These are phyloP conservation scores for Chlorella sp. DNA, from an alignment of 139 green algal genomes.

Conservation along the genomic window DNA sequence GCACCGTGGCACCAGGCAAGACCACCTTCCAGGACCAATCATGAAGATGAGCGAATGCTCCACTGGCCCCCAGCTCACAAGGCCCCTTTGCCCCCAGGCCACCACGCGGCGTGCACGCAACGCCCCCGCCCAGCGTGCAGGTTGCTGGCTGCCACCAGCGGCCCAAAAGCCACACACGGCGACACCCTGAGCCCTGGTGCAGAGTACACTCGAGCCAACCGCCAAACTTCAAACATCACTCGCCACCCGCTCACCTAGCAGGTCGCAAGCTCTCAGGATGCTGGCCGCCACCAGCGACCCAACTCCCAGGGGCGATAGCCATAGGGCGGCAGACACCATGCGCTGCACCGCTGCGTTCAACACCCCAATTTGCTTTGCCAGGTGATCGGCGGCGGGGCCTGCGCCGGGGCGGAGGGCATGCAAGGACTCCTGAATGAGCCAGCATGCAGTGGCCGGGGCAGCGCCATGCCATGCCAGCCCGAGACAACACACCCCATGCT, in stretches of 20 bases:
- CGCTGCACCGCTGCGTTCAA: constrained; percentile 55
- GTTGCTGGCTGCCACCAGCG: no score
- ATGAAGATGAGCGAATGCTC: no score
- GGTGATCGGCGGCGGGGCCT: constrained; percentile 25
- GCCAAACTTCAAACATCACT: background rate
- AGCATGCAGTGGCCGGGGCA: background rate
- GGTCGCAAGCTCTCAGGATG: constrained; percentile 51
- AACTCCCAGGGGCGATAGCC: constrained; percentile 56
- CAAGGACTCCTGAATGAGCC: background rate
- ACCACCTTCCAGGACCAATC: no score
- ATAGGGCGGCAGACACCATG: constrained; percentile 61
- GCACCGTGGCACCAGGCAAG: background rate
- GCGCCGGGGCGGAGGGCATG: background rate
- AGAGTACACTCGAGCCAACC: no score
- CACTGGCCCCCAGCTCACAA: no score
- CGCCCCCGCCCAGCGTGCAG: no score
- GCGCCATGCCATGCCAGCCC: background rate
- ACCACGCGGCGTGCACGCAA: no score
- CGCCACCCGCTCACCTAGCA: background rate
- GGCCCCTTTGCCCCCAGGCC: no score
- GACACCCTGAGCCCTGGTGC: no score
- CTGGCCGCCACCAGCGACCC: constrained; percentile 55
- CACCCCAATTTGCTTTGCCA: constrained; percentile 44
- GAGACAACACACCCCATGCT: no score
- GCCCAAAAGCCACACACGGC: no score